Evolutionary conservation across 805 yeast genomes (phyloP).

Genomic region (Cyberlindnera japonica): DNA sequence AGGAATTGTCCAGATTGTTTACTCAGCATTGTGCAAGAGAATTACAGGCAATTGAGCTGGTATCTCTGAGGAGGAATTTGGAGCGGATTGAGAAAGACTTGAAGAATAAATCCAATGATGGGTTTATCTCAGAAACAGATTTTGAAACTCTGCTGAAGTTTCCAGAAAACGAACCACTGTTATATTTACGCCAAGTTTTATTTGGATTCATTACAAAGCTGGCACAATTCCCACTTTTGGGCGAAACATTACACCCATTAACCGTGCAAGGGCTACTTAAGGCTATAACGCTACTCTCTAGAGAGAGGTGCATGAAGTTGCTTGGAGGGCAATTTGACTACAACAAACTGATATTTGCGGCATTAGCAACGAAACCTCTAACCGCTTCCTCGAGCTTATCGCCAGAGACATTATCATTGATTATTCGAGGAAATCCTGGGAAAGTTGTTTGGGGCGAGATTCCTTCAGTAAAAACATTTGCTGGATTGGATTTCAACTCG

Average conservation of each 20-base stretch:
- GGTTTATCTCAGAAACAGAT: conserved; percentile 13
- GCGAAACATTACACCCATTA: conserved; percentile 20
- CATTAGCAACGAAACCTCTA: conserved; percentile 33
- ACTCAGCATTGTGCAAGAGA: conserved; percentile 31
- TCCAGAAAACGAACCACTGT: conserved; percentile 31
- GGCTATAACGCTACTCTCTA: conserved; percentile 40
- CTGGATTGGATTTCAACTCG: conserved; percentile 38
- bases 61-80: conserved; percentile 27
- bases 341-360: conserved; percentile 43
- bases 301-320: conserved; percentile 38
- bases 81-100: conserved; percentile 19
- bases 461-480: conserved; percentile 39
- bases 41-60: conserved; percentile 34
- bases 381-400: background rate
- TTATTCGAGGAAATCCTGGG: conserved; percentile 10
- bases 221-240: conserved; percentile 47
- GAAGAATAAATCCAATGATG: background rate
- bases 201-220: conserved; percentile 40
- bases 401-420: conserved; percentile 16
- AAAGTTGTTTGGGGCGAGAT: conserved; percentile 28
- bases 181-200: conserved; percentile 34
- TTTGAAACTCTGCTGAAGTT: conserved; percentile 34
- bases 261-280: conserved; percentile 40
- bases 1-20: conserved; percentile 28
- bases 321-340: conserved; percentile 38